Conservation (phyloP, 2,329 filamentous ascomycete genomes). For the Reticulascus tulasneorum region DNA sequence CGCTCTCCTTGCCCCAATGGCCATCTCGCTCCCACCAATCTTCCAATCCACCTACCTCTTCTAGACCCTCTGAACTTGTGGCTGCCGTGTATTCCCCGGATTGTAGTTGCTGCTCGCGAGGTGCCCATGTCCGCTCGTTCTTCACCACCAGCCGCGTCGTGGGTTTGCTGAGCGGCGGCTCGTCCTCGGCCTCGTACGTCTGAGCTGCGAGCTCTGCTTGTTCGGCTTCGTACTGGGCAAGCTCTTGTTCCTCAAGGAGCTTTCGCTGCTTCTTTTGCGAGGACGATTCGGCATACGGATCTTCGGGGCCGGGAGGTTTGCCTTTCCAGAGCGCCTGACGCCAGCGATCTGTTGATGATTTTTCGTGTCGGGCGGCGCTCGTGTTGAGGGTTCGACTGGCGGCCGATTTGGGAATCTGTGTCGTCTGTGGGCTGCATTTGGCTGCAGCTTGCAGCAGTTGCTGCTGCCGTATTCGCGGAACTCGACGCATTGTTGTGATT, state of each 20-base stretch:
- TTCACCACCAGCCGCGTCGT: no score
- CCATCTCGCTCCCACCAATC: slow-evolving; percentile 52
- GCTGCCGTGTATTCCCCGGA: slow-evolving; percentile 45
- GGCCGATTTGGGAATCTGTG: slow-evolving; percentile 8
- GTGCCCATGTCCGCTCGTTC: slow-evolving; percentile 3
- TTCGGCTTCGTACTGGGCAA: slow-evolving; percentile 15
- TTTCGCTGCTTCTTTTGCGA: slow-evolving; percentile 27
- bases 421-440: slow-evolving; percentile 14
- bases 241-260: slow-evolving; percentile 18
- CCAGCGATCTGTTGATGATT: slow-evolving; percentile 33
- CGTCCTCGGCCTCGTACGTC: background rate
- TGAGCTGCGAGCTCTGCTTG: slow-evolving; percentile 13
- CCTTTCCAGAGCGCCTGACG: slow-evolving; percentile 37
- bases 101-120: slow-evolving; percentile 3
- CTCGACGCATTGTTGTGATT: slow-evolving; percentile 40
- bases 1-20: slow-evolving; percentile 46
- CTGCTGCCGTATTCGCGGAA: slow-evolving; percentile 33
- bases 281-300: slow-evolving; percentile 32
- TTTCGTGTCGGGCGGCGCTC: slow-evolving; percentile 27
- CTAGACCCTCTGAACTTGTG: slow-evolving; percentile 37
- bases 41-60: slow-evolving; percentile 41
- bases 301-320: slow-evolving; percentile 32
- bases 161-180: slow-evolving; percentile 4
- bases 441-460: slow-evolving; percentile 27
- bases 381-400: slow-evolving; percentile 26